phyloP scores from a whole-genome alignment of 129 eudicot genomes.

The Chrysanthemum seticuspe region DNA sequence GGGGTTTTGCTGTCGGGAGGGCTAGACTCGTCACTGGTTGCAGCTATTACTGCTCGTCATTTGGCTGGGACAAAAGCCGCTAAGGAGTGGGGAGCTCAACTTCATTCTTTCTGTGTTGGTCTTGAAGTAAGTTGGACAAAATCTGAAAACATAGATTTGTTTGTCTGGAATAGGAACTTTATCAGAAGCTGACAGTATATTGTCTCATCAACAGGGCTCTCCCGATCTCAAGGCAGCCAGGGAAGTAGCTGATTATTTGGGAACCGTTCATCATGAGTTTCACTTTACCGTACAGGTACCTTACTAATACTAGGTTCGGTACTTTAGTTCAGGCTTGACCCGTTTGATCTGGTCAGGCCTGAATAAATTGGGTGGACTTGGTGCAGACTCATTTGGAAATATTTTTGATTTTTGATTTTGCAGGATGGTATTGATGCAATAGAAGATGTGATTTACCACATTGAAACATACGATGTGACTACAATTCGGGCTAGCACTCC shows the following conservation, averaged over 20 bases:
- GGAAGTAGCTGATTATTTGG: constrained; percentile 77
- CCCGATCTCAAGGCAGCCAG: constrained; percentile 29
- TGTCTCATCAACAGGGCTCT: constrained; percentile 11
- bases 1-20: constrained; percentile 84
- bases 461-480: constrained; percentile 48
- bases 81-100: constrained; percentile 76
- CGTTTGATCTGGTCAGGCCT: too few relatives aligned
- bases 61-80: constrained; percentile 71
- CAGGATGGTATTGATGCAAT: constrained; percentile 33
- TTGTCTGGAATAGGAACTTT: too few relatives aligned
- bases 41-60: constrained; percentile 68
- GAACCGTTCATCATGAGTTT: constrained; percentile 80
- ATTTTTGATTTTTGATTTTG: not conserved
- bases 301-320: too few relatives aligned
- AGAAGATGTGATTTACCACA: constrained; percentile 76
- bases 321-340: too few relatives aligned
- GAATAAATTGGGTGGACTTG: too few relatives aligned
- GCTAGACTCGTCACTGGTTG: constrained; percentile 76
- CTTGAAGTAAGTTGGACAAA: constrained; percentile 44
- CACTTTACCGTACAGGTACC: constrained; percentile 71
- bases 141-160: too few relatives aligned
- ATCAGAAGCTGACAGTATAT: too few relatives aligned
- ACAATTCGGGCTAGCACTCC: constrained; percentile 35
- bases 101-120: constrained; percentile 80
- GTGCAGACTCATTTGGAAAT: too few relatives aligned